Base-by-base conservation (phyloP, 352 stramenopile species). In the Phytophthora palmivora region DNA sequence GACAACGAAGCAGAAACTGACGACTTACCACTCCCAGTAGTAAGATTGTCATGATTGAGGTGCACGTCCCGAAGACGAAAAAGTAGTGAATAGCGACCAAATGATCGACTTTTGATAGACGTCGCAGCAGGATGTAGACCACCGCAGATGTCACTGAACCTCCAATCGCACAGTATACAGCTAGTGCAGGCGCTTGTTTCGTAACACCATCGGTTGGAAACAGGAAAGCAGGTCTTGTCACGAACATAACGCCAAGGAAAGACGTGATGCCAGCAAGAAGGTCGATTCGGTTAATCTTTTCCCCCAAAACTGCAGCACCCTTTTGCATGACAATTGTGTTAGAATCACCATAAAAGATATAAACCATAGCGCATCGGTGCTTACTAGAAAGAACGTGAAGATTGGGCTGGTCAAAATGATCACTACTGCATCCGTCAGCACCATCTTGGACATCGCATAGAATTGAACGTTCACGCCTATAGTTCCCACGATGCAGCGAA, bases 381-480 rank as follows among this genome's bases (percentile, higher is more conserved):
- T 26, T 62, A 87, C 80, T 34, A 92, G 51, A 18, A 90, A 43
- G 44, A 90, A 89, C 2, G 80, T 89, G 45, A 82, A 70, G 15
- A 88, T 76, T 1, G 83, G 83, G 10, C 63, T 84, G 24, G 56
- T 64, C 12, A 51, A 15, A 32, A 89, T 82, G 62, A 92, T 58
- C n/a, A 64, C 80, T 12, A 76, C 76, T 14, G 81, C 83, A 46
- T 92, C 83, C 0, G 83, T 84, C 19, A 92, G 67, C 16, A 89
- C 81, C 83, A 92, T 92, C 54, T 90, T 74, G 6, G 80, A 78
- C 42, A 90, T 72, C 1, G 80, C 75, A 42, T 88, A 92, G 52
- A 87, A 89, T 12, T 67, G 58, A 30, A 90, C 62, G 12, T 69
- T 78, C 16, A 90, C 67, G 16, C 73, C 71, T 18, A 85, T 18